Percentiles rank a stretch among this genome's conserved stretches.
Evolutionary conservation across 306 rosid species (phyloP).

Genomic region (Quercus cerris): DNA sequence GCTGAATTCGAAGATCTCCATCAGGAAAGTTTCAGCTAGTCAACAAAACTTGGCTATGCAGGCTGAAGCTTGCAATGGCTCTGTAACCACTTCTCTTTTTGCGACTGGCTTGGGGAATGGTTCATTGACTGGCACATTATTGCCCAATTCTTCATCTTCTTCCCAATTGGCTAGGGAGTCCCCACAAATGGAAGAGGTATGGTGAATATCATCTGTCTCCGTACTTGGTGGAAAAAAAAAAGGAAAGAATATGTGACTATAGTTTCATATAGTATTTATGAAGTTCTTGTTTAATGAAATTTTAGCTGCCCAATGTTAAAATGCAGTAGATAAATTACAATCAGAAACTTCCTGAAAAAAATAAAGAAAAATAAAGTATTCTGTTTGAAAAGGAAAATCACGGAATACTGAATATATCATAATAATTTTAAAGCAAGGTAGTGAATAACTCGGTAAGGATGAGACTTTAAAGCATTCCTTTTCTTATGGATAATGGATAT

Average conservation of each 20-base stretch:
- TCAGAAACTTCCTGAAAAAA: neutral
- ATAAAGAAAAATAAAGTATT: neutral
- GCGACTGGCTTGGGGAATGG: conserved; percentile 73
- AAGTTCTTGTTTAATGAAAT: neutral
- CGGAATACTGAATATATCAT: neutral
- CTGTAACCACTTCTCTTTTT: conserved; percentile 69
- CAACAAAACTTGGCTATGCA: conserved; percentile 86
- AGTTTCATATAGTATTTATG: neutral
- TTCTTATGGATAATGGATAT: neutral
- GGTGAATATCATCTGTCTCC: conserved; percentile 11
- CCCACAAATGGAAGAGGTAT: conserved; percentile 86
- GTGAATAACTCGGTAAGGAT: neutral
- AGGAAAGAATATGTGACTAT: neutral
- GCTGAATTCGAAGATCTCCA: conserved; percentile 63
- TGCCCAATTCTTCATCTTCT: conserved; percentile 76
- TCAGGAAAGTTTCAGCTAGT: conserved; percentile 55
- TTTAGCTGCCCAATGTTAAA: neutral
- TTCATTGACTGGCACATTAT: conserved; percentile 67
- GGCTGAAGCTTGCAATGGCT: conserved; percentile 76
- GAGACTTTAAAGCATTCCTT: neutral
- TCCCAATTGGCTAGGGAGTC: conserved; percentile 80
- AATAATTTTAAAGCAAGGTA: neutral
- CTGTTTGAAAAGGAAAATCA: neutral
- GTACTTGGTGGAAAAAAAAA: neutral
- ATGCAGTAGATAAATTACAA: neutral